phyloP scores from a whole-genome alignment of 257 asterid genomes.

The Voacanga thouarsii region DNA sequence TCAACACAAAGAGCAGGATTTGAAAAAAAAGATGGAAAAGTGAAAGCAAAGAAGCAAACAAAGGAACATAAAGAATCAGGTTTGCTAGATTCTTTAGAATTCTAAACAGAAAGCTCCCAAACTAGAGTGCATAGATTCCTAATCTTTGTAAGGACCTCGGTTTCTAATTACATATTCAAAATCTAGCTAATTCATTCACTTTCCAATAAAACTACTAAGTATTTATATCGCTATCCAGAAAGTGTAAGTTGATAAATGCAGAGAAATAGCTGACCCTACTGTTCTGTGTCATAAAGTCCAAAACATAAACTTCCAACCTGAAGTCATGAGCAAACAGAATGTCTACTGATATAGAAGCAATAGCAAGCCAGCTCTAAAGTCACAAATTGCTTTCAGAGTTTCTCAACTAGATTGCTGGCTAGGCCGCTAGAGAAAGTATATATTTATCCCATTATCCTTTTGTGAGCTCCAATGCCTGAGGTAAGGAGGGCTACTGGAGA shows the following conservation, averaged over 20 bases:
- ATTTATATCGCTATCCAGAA: neutral
- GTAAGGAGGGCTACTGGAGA: no score
- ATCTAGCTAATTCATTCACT: neutral
- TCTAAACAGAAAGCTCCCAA: neutral
- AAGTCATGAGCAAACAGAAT: neutral
- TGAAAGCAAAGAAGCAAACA: neutral
- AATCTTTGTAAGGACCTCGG: neutral
- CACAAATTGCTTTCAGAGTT: neutral
- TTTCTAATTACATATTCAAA: neutral
- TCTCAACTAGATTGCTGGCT: neutral
- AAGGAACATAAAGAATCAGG: constrained; percentile 1
- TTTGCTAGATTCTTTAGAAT: neutral
- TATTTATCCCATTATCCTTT: neutral
- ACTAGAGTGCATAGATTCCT: neutral
- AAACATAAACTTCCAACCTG: neutral
- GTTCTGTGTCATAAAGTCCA: neutral
- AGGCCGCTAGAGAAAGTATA: no score
- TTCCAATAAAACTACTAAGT: neutral
- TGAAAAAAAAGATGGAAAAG: neutral
- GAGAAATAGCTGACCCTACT: neutral
- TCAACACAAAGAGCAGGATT: neutral
- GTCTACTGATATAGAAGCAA: neutral
- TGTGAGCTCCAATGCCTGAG: neutral
- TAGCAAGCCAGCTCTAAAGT: neutral
- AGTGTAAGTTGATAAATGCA: neutral